Evolutionary conservation across 345 rosid species (phyloP), one percentile per base, ranked within the genome.

Genomic region (Adansonia digitata): DNA sequence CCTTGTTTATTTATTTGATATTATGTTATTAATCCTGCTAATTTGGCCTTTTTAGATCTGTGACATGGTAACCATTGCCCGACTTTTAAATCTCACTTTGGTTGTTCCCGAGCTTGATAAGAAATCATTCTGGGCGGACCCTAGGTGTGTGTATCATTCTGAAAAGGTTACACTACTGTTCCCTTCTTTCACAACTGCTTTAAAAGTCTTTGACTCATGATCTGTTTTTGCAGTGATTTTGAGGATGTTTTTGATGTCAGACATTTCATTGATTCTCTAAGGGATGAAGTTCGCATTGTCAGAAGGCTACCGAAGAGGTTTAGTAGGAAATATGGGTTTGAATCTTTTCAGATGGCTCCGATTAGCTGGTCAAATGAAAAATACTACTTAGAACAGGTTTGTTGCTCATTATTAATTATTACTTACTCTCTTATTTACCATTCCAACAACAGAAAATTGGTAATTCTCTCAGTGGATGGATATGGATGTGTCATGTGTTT

Each of bases 101-200:
- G 89, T 93, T 80, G 92, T 95, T 71, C 99, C 99, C 1, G 94
- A 95, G 87, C 97, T 95, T 65, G 99, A 95, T 82, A 95, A 91
- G 81, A 89, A 89, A 31, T 95, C 99, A 40, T 95, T 95, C 79
- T 95, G 99, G 99, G 92, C 98, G 72, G 99, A 95, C 84, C 92
- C 92, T 73, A 95, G 99, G 99, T 92, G 65, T 74, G 46, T 72
- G 63, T 43, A 10, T 43, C 65, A 51, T 78, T 82, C 35, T 60
- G 40, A 51, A 22, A 52, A 49, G 29, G 5, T 72, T 52, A 12
- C 35, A 35, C 26, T 14, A 24, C 13, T 57, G 9, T 37, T 39
- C 17, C 35, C 20, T 66, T 43, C 71, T 67, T 39, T 43, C 35
- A 11, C 2, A 27, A 31, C 56, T 59, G 68, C 57, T 61, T 60